Evolutionary conservation across 2,329 filamentous ascomycete species (phyloP), one percentile per base, ranked within the genome.

Genomic region (Albifimbria verrucaria): DNA sequence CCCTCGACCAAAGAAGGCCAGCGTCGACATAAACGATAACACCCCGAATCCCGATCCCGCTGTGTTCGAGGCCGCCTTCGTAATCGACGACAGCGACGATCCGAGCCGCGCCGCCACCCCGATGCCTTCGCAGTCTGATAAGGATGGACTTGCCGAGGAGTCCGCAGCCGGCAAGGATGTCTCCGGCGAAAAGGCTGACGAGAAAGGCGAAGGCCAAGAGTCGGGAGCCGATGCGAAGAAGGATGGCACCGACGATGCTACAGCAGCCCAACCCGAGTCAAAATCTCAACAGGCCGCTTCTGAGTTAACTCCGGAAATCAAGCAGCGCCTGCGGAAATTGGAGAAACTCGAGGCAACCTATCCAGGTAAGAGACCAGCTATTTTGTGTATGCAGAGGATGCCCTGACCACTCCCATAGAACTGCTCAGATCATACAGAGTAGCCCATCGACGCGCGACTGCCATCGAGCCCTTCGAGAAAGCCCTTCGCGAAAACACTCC

Each of bases 391-490:
- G 22, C 18, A 21, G 4, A 48, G 42, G 3, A 17, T 48, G 43
- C 25, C 48, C 59, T 44, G 46, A 26, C 46, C 20, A 17, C 36
- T 11, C 18, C 7, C 28, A 12, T 48, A 49, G 93, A 97, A 65
- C 79, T 99, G 1, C 78, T 97, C 48, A 88, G 91, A 52, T 96
- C 93, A 9, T 99, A 99, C 72, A 85, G 92, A 56, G 87, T 92
- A 59, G 94, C 94, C 18, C 93, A 99, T 74, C 85, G 89, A 53
- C 86, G 92, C 49, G 90, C 92, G 42, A 85, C 89, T 12, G 85
- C 89, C 3, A 95, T 97, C 64, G 94, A 97, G 65, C 89, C 91
- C 0, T 99, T 99, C 68, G 94, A 99, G 72, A 87, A 90, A 51
- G 87, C 89, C 1, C 79, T 99, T 7, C 90, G 91, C 62, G 94